Evolutionary conservation across 805 yeast species (phyloP).

Genomic region (Candida berthetii): DNA sequence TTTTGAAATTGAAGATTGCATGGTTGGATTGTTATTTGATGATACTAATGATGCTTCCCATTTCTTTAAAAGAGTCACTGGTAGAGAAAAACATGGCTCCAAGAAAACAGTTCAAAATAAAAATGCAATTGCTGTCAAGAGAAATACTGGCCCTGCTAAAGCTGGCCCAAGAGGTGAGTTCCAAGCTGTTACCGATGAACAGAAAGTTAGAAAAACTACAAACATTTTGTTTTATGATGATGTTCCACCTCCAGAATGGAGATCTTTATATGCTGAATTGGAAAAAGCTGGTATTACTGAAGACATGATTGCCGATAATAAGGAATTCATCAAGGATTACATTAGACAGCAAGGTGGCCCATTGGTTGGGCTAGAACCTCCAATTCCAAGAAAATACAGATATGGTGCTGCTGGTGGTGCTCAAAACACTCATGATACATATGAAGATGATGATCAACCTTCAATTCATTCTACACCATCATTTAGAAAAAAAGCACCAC

Average conservation of each 20-base stretch:
- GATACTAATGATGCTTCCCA: slow-evolving; percentile 85
- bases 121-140: slow-evolving; percentile 78
- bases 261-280: slow-evolving; percentile 63
- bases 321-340: slow-evolving; percentile 76
- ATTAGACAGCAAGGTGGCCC: slow-evolving; percentile 73
- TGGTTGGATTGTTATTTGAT: slow-evolving; percentile 81
- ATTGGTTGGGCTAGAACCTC: slow-evolving; percentile 79
- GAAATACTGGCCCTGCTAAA: slow-evolving; percentile 28
- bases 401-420: slow-evolving; percentile 24
- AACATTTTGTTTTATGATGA: slow-evolving; percentile 70
- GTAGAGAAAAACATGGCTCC: slow-evolving; percentile 77
- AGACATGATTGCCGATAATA: slow-evolving; percentile 83
- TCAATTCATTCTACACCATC: slow-evolving; percentile 24
- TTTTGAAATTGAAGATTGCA: slow-evolving; percentile 88
- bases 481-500: slow-evolving; percentile 31
- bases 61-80: slow-evolving; percentile 70
- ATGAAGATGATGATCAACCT: slow-evolving; percentile 17
- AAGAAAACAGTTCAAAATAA: slow-evolving; percentile 82
- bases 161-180: slow-evolving; percentile 23
- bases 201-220: slow-evolving; percentile 47
- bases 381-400: slow-evolving; percentile 62
- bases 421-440: slow-evolving; percentile 24
- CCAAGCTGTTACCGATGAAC: slow-evolving; percentile 27
- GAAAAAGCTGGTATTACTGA: slow-evolving; percentile 77
- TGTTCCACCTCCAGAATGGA: slow-evolving; percentile 82